Conservation (phyloP, 1,284 basidiomycete genomes). For the Moesziomyces parantarcticus region DNA sequence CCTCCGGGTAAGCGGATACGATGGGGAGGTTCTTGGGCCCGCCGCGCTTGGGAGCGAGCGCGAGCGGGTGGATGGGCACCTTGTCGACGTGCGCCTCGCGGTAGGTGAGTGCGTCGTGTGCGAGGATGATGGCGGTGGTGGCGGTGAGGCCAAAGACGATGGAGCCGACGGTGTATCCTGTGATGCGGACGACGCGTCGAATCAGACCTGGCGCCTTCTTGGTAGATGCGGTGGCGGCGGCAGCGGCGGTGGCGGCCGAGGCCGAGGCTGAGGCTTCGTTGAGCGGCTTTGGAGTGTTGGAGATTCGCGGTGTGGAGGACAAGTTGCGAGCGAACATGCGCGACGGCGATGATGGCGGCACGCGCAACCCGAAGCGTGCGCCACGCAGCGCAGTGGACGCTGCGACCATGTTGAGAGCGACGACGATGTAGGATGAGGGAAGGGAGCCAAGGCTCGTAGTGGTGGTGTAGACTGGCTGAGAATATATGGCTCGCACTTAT, state of each 20-base stretch:
- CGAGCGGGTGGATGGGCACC: conserved; percentile 50
- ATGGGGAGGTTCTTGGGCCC: conserved; percentile 65
- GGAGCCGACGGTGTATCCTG: conserved; percentile 42
- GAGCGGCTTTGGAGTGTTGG: conserved; percentile 27
- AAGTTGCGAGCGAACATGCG: conserved; percentile 5
- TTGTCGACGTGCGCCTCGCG: conserved; percentile 54
- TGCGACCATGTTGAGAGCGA: too few relatives aligned
- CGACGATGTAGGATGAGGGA: too few relatives aligned
- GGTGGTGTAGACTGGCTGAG: too few relatives aligned
- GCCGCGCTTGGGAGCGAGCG: conserved; percentile 51
- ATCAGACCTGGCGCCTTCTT: conserved; percentile 22
- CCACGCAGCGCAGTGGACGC: too few relatives aligned
- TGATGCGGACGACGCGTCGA: conserved; percentile 21
- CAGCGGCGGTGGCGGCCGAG: too few relatives aligned
- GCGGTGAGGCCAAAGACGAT: conserved; percentile 57
- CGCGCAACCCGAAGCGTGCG: conserved; percentile 3
- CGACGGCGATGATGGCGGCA: not conserved
- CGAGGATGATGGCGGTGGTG: conserved; percentile 50
- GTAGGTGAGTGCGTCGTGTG: conserved; percentile 60
- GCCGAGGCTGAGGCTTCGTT: conserved; percentile 31
- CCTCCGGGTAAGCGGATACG: conserved; percentile 46
- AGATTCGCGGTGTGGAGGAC: conserved; percentile 4
- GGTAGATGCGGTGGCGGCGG: not conserved
- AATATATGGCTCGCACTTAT: too few relatives aligned
- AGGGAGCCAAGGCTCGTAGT: too few relatives aligned